Conservation (phyloP, 352 stramenopile genomes). For the Salisapilia sapeloensis region DNA sequence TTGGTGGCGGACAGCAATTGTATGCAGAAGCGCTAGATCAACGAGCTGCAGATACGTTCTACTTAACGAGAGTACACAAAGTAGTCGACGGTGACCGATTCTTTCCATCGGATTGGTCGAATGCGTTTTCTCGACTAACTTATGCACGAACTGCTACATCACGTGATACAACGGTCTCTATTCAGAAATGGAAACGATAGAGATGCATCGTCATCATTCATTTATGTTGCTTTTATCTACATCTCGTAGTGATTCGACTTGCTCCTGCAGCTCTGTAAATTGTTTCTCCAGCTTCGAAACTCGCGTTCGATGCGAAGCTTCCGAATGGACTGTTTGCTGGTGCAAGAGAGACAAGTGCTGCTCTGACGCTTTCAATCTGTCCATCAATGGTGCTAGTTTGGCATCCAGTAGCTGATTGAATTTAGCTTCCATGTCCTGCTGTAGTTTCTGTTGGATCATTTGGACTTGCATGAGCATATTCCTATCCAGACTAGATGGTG, state of each 20-base stretch:
- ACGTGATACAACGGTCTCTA: no score
- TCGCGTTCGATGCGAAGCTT: no score
- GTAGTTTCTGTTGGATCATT: slow-evolving; percentile 45
- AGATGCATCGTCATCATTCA: no score
- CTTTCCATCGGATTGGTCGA: no score
- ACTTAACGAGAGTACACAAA: slow-evolving; percentile 40
- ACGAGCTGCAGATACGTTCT: slow-evolving; percentile 27
- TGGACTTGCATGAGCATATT: slow-evolving; percentile 19
- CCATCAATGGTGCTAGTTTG: slow-evolving; percentile 29
- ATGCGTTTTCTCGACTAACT: no score
- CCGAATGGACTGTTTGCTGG: no score
- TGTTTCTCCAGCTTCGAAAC: no score
- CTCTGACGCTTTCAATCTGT: slow-evolving; percentile 44
- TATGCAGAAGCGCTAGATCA: slow-evolving; percentile 34
- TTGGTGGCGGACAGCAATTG: slow-evolving; percentile 37
- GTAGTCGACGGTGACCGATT: slow-evolving; percentile 31
- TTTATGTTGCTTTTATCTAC: no score
- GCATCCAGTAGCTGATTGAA: slow-evolving; percentile 35
- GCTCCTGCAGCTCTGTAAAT: no score
- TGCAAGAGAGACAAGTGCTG: slow-evolving; percentile 42
- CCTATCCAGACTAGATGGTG: slow-evolving; percentile 9
- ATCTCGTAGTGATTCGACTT: no score
- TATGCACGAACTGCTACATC: no score
- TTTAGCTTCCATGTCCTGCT: slow-evolving; percentile 49
- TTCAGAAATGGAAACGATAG: no score